Evolutionary conservation across 2,329 filamentous ascomycete genomes (phyloP).

Genomic region (Fusarium gaditjirri): DNA sequence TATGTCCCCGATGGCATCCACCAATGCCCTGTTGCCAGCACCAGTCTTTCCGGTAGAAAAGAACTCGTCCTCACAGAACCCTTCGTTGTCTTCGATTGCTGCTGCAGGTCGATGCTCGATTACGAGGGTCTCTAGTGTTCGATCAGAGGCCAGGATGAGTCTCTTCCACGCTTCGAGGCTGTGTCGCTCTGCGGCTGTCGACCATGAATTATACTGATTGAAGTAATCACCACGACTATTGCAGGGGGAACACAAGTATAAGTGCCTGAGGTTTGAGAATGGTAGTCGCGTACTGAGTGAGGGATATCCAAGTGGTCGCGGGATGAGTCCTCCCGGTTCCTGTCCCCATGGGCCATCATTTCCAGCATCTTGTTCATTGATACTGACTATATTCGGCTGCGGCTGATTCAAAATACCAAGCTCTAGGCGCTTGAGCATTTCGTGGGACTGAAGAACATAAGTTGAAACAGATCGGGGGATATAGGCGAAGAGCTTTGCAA

Average conservation of each 20-base stretch:
- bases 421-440: constrained; percentile 16
- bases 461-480: neutral
- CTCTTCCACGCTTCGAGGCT: neutral
- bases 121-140: constrained; percentile 15
- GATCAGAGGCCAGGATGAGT: neutral
- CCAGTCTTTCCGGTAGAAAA: neutral
- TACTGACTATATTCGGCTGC: rapidly evolving
- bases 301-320: neutral
- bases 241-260: constrained; percentile 12
- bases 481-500: constrained; percentile 25
- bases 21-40: neutral
- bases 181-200: neutral
- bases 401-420: constrained; percentile 28
- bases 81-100: constrained; percentile 9
- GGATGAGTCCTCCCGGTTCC: neutral
- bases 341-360: neutral
- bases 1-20: neutral
- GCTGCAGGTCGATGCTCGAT: constrained; percentile 27
- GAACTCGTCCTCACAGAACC: constrained; percentile 17
- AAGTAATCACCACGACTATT: constrained; percentile 7
- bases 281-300: neutral
- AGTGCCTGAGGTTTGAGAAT: neutral
- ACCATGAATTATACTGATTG: constrained; percentile 20
- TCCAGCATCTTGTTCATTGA: neutral
- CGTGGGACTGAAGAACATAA: constrained; percentile 11